Evolutionary conservation across 768 basidiomycete species (phyloP).

Genomic region (Suillus lakei): DNA sequence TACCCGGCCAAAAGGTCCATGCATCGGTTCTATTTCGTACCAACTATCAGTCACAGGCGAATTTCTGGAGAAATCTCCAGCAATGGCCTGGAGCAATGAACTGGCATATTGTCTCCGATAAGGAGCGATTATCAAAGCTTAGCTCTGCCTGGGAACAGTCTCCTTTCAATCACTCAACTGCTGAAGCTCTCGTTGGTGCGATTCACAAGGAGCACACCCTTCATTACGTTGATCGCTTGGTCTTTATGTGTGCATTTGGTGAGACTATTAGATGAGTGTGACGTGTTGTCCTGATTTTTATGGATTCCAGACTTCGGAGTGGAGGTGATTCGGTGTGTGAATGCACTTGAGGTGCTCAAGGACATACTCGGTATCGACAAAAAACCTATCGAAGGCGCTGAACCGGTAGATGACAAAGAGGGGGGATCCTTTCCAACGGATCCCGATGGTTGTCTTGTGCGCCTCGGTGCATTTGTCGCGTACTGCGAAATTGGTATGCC

Average conservation of each 20-base stretch:
- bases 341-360: not conserved
- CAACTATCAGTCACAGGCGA: slow-evolving; percentile 32
- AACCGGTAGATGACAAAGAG: too few relatives aligned
- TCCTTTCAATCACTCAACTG: slow-evolving; percentile 20
- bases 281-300: not conserved
- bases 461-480: slow-evolving; percentile 28
- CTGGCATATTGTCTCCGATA: not conserved
- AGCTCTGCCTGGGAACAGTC: slow-evolving; percentile 30
- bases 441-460: too few relatives aligned
- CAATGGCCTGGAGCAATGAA: slow-evolving; percentile 28
- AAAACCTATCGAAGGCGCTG: too few relatives aligned
- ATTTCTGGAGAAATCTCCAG: slow-evolving; percentile 24
- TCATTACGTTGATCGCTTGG: slow-evolving; percentile 30
- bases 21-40: slow-evolving; percentile 35
- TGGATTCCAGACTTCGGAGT: slow-evolving; percentile 16
- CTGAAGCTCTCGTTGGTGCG: slow-evolving; percentile 19
- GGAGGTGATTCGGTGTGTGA: slow-evolving; percentile 10
- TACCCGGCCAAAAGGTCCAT: slow-evolving; percentile 37
- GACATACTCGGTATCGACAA: not conserved
- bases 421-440: too few relatives aligned
- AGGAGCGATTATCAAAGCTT: slow-evolving; percentile 15
- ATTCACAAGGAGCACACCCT: slow-evolving; percentile 1
- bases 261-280: not conserved
- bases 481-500: slow-evolving; percentile 32
- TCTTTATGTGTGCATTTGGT: slow-evolving; percentile 36